These are phyloP conservation scores for Suillus subalutaceus DNA, from an alignment of 768 basidiomycete species.

Conservation along the genomic window DNA sequence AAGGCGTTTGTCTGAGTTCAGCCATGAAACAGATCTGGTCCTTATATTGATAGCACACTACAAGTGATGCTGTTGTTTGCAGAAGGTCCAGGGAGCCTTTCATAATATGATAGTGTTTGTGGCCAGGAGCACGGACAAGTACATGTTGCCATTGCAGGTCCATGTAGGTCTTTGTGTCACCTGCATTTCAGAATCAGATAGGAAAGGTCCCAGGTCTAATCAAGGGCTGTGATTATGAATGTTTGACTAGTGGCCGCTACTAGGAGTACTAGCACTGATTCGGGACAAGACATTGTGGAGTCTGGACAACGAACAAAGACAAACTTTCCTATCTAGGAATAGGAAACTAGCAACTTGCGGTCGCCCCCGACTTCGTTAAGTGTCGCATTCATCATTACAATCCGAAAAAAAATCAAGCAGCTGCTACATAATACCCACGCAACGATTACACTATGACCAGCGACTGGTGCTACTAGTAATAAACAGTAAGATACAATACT, in stretches of 20 bases:
- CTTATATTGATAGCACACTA: background rate
- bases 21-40: background rate
- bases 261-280: too few species aligned
- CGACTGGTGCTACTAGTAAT: background rate
- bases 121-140: background rate
- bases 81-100: background rate
- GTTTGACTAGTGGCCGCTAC: too few species aligned
- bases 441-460: background rate
- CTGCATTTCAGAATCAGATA: too few species aligned
- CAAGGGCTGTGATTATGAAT: too few species aligned
- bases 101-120: background rate
- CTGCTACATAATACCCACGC: background rate
- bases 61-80: background rate
- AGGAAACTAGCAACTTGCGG: background rate
- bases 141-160: too few species aligned
- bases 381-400: background rate
- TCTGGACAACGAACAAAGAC: background rate
- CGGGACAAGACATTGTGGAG: too few species aligned
- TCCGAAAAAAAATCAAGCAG: conserved; percentile 7
- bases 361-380: background rate
- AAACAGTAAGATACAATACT: conserved; percentile 5
- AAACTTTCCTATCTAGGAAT: background rate
- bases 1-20: background rate
- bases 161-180: too few species aligned
- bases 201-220: too few species aligned